Conservation (phyloP, 208 protist species). For the Balamuthia mandrillaris region DNA sequence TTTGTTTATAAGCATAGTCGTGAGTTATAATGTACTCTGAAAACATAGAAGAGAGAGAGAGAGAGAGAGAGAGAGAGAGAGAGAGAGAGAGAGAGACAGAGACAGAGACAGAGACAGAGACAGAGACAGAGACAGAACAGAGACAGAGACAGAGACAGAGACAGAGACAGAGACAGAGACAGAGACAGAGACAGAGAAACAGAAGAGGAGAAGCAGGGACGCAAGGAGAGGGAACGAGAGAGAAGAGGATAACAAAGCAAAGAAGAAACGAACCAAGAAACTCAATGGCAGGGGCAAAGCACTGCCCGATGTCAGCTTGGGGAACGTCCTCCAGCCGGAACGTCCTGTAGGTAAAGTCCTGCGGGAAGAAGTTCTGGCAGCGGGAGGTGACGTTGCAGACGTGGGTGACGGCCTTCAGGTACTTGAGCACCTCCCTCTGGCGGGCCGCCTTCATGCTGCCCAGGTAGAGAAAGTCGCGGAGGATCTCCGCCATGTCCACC, state of each 20-base stretch:
- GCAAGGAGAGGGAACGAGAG: too few species aligned
- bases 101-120: too few species aligned
- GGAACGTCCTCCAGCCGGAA: constrained; percentile 15
- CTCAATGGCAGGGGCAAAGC: constrained; percentile 32
- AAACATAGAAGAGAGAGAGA: too few species aligned
- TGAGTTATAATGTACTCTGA: background rate
- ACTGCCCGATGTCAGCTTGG: constrained; percentile 8
- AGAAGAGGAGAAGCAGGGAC: too few species aligned
- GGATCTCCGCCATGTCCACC: constrained; percentile 24
- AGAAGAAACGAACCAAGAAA: constrained; percentile 15
- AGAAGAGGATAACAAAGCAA: too few species aligned
- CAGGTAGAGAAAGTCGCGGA: constrained; percentile 47
- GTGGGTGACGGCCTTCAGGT: background rate
- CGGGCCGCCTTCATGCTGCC: constrained; percentile 41
- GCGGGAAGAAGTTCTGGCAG: background rate
- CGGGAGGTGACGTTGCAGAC: background rate
- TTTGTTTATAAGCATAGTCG: background rate
- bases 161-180: too few species aligned
- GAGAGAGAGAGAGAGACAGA: too few species aligned
- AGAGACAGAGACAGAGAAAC: too few species aligned
- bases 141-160: too few species aligned
- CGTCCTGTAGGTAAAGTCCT: constrained; percentile 45
- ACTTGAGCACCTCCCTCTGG: constrained; percentile 20
- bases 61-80: too few species aligned
- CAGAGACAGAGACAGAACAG: too few species aligned